Evolutionary conservation across 768 basidiomycete genomes (phyloP).

Genomic region (Phlebiopsis flavidoalba): DNA sequence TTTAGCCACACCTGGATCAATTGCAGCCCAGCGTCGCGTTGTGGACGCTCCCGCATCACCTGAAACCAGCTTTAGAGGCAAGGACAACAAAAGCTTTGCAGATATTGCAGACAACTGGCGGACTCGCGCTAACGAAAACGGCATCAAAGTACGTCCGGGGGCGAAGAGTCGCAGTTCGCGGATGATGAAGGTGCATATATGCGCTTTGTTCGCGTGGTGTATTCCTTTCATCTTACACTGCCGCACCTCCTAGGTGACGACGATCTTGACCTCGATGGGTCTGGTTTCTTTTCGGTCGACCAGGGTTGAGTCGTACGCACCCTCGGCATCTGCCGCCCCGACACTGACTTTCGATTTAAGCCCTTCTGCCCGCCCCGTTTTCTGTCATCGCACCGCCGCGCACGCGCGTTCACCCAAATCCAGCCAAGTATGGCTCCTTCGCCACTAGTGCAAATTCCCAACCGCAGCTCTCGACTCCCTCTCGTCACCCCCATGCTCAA

Average conservation of each 20-base stretch:
- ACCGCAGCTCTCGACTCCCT: conserved; percentile 25
- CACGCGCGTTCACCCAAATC: conserved; percentile 55
- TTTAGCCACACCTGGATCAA: conserved; percentile 56
- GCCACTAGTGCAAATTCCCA: conserved; percentile 22
- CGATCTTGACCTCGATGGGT: conserved; percentile 44
- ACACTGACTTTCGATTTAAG: conserved; percentile 28
- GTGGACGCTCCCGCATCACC: conserved; percentile 39
- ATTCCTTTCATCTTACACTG: background rate
- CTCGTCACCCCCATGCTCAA: conserved; percentile 24
- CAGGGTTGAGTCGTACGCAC: conserved; percentile 7
- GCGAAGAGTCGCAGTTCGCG: conserved; percentile 31
- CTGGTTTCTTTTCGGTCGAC: conserved; percentile 34
- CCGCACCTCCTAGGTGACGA: conserved; percentile 40
- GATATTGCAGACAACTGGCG: conserved; percentile 70
- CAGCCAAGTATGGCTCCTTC: conserved; percentile 35
- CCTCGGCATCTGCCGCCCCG: conserved; percentile 7
- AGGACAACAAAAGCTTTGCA: conserved; percentile 44
- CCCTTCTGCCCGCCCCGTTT: conserved; percentile 56
- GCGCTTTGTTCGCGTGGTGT: conserved; percentile 1
- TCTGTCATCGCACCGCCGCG: conserved; percentile 41
- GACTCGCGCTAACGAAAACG: conserved; percentile 63
- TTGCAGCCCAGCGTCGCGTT: conserved; percentile 32
- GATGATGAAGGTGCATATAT: conserved; percentile 44
- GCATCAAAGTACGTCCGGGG: conserved; percentile 55
- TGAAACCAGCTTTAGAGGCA: conserved; percentile 29